Conservation (phyloP, 495 filamentous ascomycete species). For the Penicillium soppii region DNA sequence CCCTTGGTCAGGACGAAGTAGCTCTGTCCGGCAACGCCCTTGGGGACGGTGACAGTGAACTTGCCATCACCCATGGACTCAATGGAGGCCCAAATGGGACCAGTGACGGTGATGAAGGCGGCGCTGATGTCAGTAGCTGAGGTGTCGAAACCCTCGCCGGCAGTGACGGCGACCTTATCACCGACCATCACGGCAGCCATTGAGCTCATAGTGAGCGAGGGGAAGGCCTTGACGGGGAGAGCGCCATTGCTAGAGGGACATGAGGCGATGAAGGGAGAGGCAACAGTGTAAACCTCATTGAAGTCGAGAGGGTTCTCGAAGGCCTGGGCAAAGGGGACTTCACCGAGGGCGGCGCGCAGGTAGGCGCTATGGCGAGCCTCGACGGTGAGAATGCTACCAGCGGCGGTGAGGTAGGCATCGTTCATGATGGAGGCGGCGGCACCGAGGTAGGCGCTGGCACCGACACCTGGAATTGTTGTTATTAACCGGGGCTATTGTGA, state of each 20-base stretch:
- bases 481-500: background rate
- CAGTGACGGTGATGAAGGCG: conserved; percentile 41
- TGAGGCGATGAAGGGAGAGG: conserved; percentile 55
- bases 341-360: conserved; percentile 49
- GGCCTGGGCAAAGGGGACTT: conserved; percentile 52
- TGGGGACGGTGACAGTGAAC: conserved; percentile 35
- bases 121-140: conserved; percentile 9
- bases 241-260: conserved; percentile 54
- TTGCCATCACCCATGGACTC: conserved; percentile 23
- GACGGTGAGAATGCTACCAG: conserved; percentile 60
- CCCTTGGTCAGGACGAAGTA: conserved; percentile 37
- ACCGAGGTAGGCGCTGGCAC: conserved; percentile 59
- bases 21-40: conserved; percentile 32
- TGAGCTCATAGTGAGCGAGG: conserved; percentile 30
- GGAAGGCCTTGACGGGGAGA: conserved; percentile 60
- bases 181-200: conserved; percentile 14
- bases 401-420: conserved; percentile 55
- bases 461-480: conserved; percentile 38
- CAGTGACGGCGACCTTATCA: conserved; percentile 10
- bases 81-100: conserved; percentile 30
- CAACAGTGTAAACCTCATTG: conserved; percentile 61
- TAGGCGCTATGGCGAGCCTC: conserved; percentile 62
- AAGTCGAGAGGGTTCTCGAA: conserved; percentile 58
- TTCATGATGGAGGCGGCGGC: conserved; percentile 57
- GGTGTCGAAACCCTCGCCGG: conserved; percentile 12